Base-by-base conservation (phyloP, 768 basidiomycete species). In the Russula lepida region DNA sequence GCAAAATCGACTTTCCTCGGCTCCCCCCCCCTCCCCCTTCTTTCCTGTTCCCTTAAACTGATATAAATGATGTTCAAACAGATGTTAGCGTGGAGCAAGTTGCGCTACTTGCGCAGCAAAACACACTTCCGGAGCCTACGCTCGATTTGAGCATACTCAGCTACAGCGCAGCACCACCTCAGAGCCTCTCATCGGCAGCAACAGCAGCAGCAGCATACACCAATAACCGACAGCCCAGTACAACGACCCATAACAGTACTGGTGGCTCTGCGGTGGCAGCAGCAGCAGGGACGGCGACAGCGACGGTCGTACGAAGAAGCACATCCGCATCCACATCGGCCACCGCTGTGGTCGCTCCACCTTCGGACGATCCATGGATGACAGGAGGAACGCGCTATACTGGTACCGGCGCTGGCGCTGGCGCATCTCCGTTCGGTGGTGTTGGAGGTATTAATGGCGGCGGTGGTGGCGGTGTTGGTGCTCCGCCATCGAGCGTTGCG, bases 61-160 rank as follows among this genome's bases (percentile, higher is more conserved):
- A 46, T 12, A 47, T 13, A 17, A n/a, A 41, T 6, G 47, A 35
- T 5, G 19, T 46, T n/a, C 35, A 0, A 39, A 28, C 27, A 93
- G 89, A 90, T 70, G 76, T 89, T 56, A 88, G 87, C 72, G 82
- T 92, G 48, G 90, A 92, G 69, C 88, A 85, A 77, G 79, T 92
- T 37, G 89, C 89, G 23, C 80, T 83, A 7, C 75, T 89, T 33
- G 89, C 88, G 0, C 82, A 85, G 19, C 85, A 89, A 71, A 88
- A 92, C 71, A 83, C 81, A 13, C 79, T 93, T 7, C 91, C 90
- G 4, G 83, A 84, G 64, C 91, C 91, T 3, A 74, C 76, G 15
- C 79, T 93, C 58, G 81, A 88, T 70, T 78, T 91, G 44, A 75
- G 78, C 66, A 71, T 80, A 33, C 68, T 92, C 54, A 65, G 56